Conservation (phyloP, 306 rosid species). For the Dicorynia guianensis region DNA sequence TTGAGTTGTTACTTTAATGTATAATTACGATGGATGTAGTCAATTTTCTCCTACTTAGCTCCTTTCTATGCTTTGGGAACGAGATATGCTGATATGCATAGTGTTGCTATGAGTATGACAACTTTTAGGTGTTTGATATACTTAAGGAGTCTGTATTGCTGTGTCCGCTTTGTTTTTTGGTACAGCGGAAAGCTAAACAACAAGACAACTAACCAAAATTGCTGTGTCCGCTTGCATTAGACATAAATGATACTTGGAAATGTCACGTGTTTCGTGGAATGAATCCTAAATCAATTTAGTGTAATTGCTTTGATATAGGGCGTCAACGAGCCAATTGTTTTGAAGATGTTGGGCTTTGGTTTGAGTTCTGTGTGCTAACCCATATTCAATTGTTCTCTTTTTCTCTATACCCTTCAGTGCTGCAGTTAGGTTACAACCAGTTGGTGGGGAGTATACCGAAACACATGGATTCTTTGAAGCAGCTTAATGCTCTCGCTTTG, state of each 20-base stretch:
- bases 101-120: neutral
- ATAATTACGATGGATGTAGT: neutral
- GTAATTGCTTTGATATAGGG: conserved; percentile 4
- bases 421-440: conserved; percentile 83
- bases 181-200: too few relatives aligned
- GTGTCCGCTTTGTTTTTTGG: neutral
- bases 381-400: conserved; percentile 11
- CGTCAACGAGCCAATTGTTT: neutral
- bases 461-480: conserved; percentile 69
- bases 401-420: conserved; percentile 46
- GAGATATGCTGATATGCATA: neutral
- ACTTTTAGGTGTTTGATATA: conserved; percentile 3
- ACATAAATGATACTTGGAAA: neutral
- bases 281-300: neutral
- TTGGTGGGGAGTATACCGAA: conserved; percentile 76
- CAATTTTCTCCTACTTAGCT: conserved; percentile 9
- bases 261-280: neutral
- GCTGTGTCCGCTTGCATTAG: conserved; percentile 5
- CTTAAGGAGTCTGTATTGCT: neutral
- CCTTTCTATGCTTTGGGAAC: neutral
- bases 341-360: conserved; percentile 8
- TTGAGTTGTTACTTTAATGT: too few relatives aligned
- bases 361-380: conserved; percentile 30
- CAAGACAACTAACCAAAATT: too few relatives aligned
- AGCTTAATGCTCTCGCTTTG: conserved; percentile 70